Percentiles rank a stretch among this genome's conserved stretches.
Conservation (phyloP, 2,329 filamentous ascomycete genomes). For the Atkinsonella texensis region DNA sequence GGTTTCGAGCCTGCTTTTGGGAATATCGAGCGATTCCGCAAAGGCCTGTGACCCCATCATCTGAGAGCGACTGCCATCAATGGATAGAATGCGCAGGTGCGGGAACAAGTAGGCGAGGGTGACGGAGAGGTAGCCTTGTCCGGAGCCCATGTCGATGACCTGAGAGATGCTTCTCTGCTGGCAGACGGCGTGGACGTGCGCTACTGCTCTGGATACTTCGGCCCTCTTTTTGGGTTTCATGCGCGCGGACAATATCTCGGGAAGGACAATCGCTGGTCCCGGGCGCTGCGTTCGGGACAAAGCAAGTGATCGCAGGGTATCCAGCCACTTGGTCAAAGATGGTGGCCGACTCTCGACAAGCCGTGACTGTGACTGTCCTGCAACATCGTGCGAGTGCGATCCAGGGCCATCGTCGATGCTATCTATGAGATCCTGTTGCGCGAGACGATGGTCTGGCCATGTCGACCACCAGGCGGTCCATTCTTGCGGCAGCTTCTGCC, state of each 20-base stretch:
- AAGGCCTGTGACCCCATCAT: conserved; percentile 15
- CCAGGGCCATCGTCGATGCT: conserved; percentile 12
- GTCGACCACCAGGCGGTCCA: conserved; percentile 20
- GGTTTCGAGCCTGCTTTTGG: conserved; percentile 12
- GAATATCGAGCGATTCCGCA: conserved; percentile 13
- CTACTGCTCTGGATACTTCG: conserved; percentile 17
- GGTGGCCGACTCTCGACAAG: conserved; percentile 6
- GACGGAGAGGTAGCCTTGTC: conserved; percentile 20
- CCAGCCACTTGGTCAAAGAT: conserved; percentile 15
- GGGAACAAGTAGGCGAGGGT: conserved; percentile 18
- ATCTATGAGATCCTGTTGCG: conserved; percentile 19
- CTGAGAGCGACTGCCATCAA: conserved; percentile 20
- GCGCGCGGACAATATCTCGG: conserved; percentile 11
- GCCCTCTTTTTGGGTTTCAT: conserved; percentile 21
- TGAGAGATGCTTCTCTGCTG: conserved; percentile 13
- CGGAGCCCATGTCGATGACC: conserved; percentile 16
- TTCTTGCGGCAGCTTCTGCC: conserved; percentile 16
- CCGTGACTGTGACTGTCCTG: not conserved
- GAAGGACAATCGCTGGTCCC: conserved; percentile 9
- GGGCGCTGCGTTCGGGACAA: conserved; percentile 12
- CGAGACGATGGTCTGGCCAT: conserved; percentile 16
- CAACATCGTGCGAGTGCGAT: not conserved
- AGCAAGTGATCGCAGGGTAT: conserved; percentile 12
- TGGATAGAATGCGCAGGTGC: conserved; percentile 15
- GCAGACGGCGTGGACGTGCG: conserved; percentile 15